Evolutionary conservation across 2,329 filamentous ascomycete genomes (phyloP).

Genomic region (Byssochlamys sp.): DNA sequence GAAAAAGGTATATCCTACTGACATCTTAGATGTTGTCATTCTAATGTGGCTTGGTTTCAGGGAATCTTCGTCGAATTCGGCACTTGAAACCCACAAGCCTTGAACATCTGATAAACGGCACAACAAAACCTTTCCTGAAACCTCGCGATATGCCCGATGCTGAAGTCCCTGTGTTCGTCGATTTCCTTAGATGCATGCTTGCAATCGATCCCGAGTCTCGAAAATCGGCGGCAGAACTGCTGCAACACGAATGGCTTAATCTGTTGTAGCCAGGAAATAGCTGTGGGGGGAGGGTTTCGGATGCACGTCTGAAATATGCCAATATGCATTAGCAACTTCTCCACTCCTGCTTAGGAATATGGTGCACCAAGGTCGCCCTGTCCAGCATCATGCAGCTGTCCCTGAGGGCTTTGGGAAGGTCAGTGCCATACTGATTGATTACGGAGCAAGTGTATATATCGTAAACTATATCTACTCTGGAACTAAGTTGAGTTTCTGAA

Average conservation of each 20-base stretch:
- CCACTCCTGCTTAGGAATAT: no score
- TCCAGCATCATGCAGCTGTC: no score
- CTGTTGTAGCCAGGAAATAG: no score
- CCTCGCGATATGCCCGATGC: constrained; percentile 16
- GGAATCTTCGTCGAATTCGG: constrained; percentile 16
- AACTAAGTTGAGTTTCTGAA: no score
- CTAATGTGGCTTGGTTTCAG: constrained; percentile 3
- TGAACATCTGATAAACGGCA: constrained; percentile 14
- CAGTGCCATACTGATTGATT: no score
- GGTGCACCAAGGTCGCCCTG: no score
- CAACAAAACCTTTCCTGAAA: constrained; percentile 13
- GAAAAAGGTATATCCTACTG: neutral
- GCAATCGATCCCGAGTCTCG: constrained; percentile 14
- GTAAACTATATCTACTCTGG: no score
- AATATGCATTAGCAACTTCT: no score
- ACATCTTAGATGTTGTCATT: neutral
- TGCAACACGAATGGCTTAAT: constrained; percentile 15
- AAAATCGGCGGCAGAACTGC: constrained; percentile 15
- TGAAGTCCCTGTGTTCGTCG: constrained; percentile 17
- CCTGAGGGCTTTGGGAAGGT: no score
- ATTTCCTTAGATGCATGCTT: constrained; percentile 17
- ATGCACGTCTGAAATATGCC: no score
- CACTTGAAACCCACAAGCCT: constrained; percentile 14
- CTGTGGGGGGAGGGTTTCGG: no score
- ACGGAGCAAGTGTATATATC: no score